These are phyloP conservation scores for Vaccinium myrtillus DNA, from an alignment of 148 eudicot genomes.

Conservation along the genomic window DNA sequence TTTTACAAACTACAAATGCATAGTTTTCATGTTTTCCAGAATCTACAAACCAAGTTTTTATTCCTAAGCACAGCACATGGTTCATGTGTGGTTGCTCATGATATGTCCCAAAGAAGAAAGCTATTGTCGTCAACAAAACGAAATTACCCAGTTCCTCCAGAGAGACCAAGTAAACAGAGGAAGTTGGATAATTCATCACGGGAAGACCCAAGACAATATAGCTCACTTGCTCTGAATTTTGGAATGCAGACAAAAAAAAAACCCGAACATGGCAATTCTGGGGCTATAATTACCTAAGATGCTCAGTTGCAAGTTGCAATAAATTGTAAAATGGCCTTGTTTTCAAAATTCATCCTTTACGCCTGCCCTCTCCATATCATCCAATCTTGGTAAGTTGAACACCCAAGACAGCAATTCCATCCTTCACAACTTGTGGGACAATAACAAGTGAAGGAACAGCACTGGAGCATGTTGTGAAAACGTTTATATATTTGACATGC, in stretches of 20 bases:
- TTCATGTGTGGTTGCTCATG: not conserved
- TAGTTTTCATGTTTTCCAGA: not conserved
- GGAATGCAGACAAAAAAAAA: not conserved
- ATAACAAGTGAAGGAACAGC: not conserved
- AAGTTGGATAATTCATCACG: not conserved
- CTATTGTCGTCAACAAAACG: not conserved
- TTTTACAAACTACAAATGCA: not conserved
- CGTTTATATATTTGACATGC: too few species aligned
- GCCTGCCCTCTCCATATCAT: not conserved
- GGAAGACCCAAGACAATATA: slow-evolving; percentile 1
- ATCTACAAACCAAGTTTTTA: not conserved
- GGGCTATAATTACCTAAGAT: slow-evolving; percentile 5
- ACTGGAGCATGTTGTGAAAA: not conserved
- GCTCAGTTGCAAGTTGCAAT: not conserved
- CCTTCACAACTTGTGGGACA: not conserved
- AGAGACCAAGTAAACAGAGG: not conserved
- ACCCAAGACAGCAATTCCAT: not conserved
- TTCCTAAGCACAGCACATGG: slow-evolving; percentile 1
- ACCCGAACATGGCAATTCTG: not conserved
- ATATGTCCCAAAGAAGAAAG: not conserved
- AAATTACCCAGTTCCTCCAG: not conserved
- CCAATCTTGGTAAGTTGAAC: not conserved
- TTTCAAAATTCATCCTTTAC: not conserved
- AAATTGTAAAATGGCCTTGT: not conserved
- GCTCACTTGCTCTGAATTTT: not conserved